Evolutionary conservation across 805 yeast genomes (phyloP), one percentile per base, ranked within the genome.

Genomic region (Komagataella pseudopastoris): DNA sequence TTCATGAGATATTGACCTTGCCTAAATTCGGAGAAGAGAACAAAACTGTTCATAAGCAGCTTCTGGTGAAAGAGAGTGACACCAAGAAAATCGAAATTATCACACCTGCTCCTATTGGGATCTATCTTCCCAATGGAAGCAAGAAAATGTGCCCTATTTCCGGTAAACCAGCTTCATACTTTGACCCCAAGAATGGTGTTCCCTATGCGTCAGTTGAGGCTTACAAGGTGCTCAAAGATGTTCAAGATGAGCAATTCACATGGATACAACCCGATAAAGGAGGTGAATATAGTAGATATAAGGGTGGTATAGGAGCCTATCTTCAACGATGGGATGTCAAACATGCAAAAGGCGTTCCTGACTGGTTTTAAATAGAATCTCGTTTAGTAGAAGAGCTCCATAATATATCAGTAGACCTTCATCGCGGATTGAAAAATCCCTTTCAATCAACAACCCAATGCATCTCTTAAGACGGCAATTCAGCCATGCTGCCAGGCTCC

Each of bases 301-400:
- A 59, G 49, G 66, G 67, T 48, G 70, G 70, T 48, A 56, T 66
- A 39, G 71, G 71, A 5, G 60, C 82, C 64, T 71, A 71, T 62
- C 50, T 75, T 56, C 63, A 71, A 58, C 55, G 65, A 55, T 49
- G 66, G 55, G 65, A 67, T 8, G 64, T 60, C 20, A 69, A 74
- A 50, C 88, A 81, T 56, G 96, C 96, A 0, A 76, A 76, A 54
- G 96, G 95, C 6, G 96, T 88, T 10, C 96, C 96, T 1, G 85
- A 83, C 51, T 95, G 95, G 6, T 89, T 89, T 64, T 78, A 69
- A 51, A 14, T 30, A 30, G 46, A 22, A 59, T 53, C 2, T 50
- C 39, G 5, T 30, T 10, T 8, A 10, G 6, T 10, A 6, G 10
- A n/a, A 30, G 14, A 10, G 14, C 8, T 4, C 39, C 3, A 14